Percentiles rank a stretch among this genome's conserved stretches.
phyloP scores from a whole-genome alignment of 176 grass and related monocot genomes.

The Aegilops umbellulata region DNA sequence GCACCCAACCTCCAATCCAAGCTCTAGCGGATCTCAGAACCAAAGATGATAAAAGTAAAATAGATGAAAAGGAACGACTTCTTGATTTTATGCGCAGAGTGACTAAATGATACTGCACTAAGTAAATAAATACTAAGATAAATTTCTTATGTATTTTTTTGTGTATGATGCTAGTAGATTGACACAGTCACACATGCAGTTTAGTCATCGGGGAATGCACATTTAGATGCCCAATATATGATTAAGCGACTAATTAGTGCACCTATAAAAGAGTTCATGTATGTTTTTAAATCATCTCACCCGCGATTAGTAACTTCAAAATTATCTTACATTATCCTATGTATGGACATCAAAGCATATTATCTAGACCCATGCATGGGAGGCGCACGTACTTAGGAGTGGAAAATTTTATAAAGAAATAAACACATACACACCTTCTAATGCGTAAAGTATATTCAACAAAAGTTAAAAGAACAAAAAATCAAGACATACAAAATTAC shows the following conservation, averaged over 20 bases:
- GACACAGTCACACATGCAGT: no score
- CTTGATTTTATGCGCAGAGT: neutral
- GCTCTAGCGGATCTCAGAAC: neutral
- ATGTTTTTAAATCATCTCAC: neutral
- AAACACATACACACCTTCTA: neutral
- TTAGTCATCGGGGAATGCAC: neutral
- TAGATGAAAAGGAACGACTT: neutral
- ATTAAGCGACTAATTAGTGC: neutral
- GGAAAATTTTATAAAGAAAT: neutral
- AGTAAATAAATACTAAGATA: neutral
- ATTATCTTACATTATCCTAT: neutral
- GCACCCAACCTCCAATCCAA: neutral
- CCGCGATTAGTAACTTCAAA: neutral
- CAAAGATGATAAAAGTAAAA: neutral
- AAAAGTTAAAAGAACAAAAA: neutral
- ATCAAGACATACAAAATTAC: neutral
- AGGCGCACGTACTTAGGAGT: neutral
- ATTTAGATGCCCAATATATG: neutral
- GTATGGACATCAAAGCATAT: neutral
- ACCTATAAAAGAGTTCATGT: neutral
- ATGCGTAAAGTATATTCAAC: neutral
- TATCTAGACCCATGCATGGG: neutral
- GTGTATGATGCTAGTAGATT: neutral
- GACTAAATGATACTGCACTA: neutral
- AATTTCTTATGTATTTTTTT: neutral